Evolutionary conservation across 768 basidiomycete species (phyloP).

Genomic region (Russula olivacea): DNA sequence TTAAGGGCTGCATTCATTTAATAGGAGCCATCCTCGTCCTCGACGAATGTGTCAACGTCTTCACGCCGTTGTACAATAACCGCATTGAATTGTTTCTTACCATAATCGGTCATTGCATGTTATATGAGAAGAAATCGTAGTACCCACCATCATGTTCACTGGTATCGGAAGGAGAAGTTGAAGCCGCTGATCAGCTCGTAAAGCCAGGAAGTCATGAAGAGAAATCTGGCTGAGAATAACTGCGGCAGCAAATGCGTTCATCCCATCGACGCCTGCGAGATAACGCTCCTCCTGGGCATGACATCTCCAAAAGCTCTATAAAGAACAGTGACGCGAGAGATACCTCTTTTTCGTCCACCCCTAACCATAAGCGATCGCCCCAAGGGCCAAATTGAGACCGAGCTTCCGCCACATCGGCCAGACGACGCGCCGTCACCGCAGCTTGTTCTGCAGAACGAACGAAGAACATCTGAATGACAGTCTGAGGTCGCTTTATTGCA

Average conservation of each 20-base stretch:
- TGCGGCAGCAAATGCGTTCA: constrained; percentile 69
- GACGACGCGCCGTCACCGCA: constrained; percentile 47
- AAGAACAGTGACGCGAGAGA: background rate
- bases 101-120: background rate
- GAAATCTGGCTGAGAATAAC: constrained; percentile 51
- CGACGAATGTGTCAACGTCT: constrained; percentile 1
- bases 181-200: constrained; percentile 19
- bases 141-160: constrained; percentile 20
- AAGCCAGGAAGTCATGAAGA: constrained; percentile 48
- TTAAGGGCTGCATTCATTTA: constrained; percentile 35
- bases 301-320: background rate
- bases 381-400: constrained; percentile 38
- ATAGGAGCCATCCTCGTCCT: constrained; percentile 53
- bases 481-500: constrained; percentile 41
- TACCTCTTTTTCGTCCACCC: constrained; percentile 44
- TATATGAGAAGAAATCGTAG: background rate
- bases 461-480: constrained; percentile 52
- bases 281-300: constrained; percentile 52
- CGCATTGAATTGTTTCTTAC: constrained; percentile 21
- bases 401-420: constrained; percentile 53
- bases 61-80: constrained; percentile 17
- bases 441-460: constrained; percentile 54
- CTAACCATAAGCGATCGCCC: constrained; percentile 59
- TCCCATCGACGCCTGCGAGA: constrained; percentile 49
- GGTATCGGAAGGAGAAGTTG: constrained; percentile 13